These are phyloP conservation scores for Monilinia fructicola DNA, from an alignment of 2,329 filamentous ascomycete species.

Conservation along the genomic window DNA sequence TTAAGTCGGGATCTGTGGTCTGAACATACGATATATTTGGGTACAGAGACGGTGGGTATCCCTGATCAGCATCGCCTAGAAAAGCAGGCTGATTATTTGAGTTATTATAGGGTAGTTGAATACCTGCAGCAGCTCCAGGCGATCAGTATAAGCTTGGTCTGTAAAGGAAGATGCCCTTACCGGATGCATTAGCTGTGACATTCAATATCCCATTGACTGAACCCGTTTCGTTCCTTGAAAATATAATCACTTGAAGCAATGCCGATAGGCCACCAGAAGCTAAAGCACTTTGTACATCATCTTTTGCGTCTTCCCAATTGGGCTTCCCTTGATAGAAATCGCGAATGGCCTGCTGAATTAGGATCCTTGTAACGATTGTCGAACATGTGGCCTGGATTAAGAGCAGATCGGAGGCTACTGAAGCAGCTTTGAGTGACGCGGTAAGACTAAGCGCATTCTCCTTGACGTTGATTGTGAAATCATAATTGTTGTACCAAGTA, in stretches of 20 bases:
- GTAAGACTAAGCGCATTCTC: constrained; percentile 69
- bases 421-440: constrained; percentile 81
- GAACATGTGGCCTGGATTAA: constrained; percentile 74
- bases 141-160: constrained; percentile 10
- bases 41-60: constrained; percentile 71
- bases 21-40: constrained; percentile 70
- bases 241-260: constrained; percentile 72
- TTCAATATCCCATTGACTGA: constrained; percentile 59
- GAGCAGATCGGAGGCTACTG: constrained; percentile 75
- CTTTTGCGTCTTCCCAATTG: constrained; percentile 60
- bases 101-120: constrained; percentile 60
- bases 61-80: constrained; percentile 58
- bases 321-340: constrained; percentile 57
- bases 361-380: constrained; percentile 66
- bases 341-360: constrained; percentile 55
- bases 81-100: constrained; percentile 56
- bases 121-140: constrained; percentile 40
- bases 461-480: constrained; percentile 58
- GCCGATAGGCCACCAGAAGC: constrained; percentile 51
- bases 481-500: constrained; percentile 62
- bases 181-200: constrained; percentile 53
- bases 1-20: constrained; percentile 29
- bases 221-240: constrained; percentile 65
- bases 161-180: background rate
- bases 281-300: constrained; percentile 73